These are phyloP conservation scores for Sporothrix schenckii DNA, from an alignment of 2,329 filamentous ascomycete genomes.

Conservation along the genomic window DNA sequence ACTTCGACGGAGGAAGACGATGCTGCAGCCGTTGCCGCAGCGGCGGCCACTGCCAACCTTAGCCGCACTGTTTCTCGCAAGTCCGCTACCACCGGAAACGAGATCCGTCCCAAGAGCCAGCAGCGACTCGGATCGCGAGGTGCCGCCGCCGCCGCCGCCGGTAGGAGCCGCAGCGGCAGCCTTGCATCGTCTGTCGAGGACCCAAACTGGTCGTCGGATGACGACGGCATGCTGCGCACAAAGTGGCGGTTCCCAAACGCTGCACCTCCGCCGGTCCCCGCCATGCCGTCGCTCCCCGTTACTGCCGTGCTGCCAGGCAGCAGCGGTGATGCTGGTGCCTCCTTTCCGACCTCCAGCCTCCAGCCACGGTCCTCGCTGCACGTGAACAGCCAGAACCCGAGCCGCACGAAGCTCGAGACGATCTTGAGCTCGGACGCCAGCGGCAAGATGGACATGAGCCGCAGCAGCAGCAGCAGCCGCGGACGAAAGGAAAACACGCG, in stretches of 20 bases:
- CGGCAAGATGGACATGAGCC: slow-evolving; percentile 36
- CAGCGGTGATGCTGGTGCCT: not conserved
- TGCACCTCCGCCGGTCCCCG: slow-evolving; percentile 18
- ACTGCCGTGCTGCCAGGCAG: slow-evolving; percentile 11
- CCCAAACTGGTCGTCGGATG: slow-evolving; percentile 41
- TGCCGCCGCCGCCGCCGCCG: not conserved
- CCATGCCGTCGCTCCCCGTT: slow-evolving; percentile 44
- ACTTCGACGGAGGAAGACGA: slow-evolving; percentile 39
- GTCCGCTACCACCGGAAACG: slow-evolving; percentile 24
- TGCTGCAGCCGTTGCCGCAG: slow-evolving; percentile 36
- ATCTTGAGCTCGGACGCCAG: slow-evolving; percentile 50
- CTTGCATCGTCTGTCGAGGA: slow-evolving; percentile 33
- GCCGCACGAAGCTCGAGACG: slow-evolving; percentile 51
- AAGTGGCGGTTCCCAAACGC: slow-evolving; percentile 32
- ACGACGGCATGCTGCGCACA: slow-evolving; percentile 39
- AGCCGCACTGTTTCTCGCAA: slow-evolving; percentile 37
- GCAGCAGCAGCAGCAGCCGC: slow-evolving; percentile 38
- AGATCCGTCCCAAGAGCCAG: slow-evolving; percentile 25
- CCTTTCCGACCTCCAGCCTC: not conserved
- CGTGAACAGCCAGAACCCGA: not conserved
- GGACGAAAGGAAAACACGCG: slow-evolving; percentile 25
- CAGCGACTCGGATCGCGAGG: slow-evolving; percentile 9
- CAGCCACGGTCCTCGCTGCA: slow-evolving; percentile 1
- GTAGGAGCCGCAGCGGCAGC: slow-evolving; percentile 34
- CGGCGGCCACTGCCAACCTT: slow-evolving; percentile 30